Evolutionary conservation across 2,329 filamentous ascomycete species (phyloP), one percentile per base, ranked within the genome.

Genomic region (Aplosporella prunicola): DNA sequence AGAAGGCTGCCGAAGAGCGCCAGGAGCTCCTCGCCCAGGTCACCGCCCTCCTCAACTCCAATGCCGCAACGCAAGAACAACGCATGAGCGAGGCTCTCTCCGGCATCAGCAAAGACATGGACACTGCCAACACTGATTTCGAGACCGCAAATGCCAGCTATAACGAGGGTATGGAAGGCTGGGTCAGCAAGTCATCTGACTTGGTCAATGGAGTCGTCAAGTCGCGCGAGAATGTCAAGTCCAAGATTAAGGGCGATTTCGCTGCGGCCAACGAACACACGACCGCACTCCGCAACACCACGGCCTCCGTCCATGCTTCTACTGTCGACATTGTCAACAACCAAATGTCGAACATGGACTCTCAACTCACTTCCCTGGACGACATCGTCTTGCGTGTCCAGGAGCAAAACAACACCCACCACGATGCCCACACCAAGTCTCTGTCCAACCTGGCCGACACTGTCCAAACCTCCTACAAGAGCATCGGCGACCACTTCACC

Each of bases 351-450:
- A 84, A 93, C 47, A 81, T 98, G 53, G 80, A 83, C 43, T 73
- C 71, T n/a, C 86, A 96, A 59, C 88, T 98, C 74, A 76, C 79
- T 40, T 83, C 85, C 1, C 72, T 98, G 6, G 89, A 96, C 51
- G 84, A 89, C 47, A 94, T 95, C 50, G 86, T 96, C 25, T 73
- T 80, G 20, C 78, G 83, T 20, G 87, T 93, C 33, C 77, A 80
- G 43, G 75, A 74, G 1, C 82, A 93, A 51, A 96, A 94, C 56
- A 76, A 80, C 20, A 68, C 69, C 13, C 86, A 93, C 53, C 80
- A 91, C 55, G 69, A 77, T 17, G 71, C 73, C 17, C 83, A 93
- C 45, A 60, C 70, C 2, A 57, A 68, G n/a, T 82, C 78, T 1
- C 64, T 94, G n/a, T 62, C 72, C 22, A 62, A 62, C 8, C 68